These are phyloP conservation scores for Fusarium sambucinum DNA, from an alignment of 2,329 filamentous ascomycete genomes.

Conservation along the genomic window DNA sequence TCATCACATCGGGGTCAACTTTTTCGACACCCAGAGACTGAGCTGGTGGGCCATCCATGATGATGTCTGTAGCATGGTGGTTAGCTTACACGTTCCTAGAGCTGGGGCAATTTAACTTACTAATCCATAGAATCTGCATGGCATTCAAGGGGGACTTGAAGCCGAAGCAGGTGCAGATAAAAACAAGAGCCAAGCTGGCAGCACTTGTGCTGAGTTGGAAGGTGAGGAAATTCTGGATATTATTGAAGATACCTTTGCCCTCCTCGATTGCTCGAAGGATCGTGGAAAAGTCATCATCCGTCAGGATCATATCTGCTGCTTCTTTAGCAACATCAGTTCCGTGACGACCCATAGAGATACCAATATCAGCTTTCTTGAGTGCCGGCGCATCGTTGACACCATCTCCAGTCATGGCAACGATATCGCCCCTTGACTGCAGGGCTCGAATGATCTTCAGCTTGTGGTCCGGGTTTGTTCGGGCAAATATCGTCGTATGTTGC, in stretches of 20 bases:
- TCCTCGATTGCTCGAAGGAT: constrained; percentile 97
- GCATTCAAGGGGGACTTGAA: constrained; percentile 97
- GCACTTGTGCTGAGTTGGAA: constrained; percentile 98
- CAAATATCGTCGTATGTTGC: constrained; percentile 91
- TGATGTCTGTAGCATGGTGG: constrained; percentile 76
- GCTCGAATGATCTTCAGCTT: constrained; percentile 97
- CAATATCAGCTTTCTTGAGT: constrained; percentile 96
- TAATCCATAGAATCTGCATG: constrained; percentile 99
- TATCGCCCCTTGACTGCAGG: constrained; percentile 90
- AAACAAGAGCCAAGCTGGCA: constrained; percentile 88
- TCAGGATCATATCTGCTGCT: constrained; percentile 92
- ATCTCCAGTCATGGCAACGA: constrained; percentile 98
- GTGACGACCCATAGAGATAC: constrained; percentile 94
- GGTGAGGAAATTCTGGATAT: constrained; percentile 98
- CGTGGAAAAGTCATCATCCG: constrained; percentile 89
- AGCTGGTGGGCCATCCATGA: constrained; percentile 98
- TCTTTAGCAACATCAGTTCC: constrained; percentile 98
- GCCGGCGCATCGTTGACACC: constrained; percentile 98
- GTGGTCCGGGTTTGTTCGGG: constrained; percentile 94
- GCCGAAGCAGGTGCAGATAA: constrained; percentile 91
- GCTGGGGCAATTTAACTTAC: constrained; percentile 66
- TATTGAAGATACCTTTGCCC: constrained; percentile 99
- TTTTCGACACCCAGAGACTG: constrained; percentile 96
- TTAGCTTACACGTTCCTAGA: constrained; percentile 22
- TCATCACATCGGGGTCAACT: constrained; percentile 95